Evolutionary conservation across 805 yeast species (phyloP).

Genomic region (Cyberlindnera sargentensis): DNA sequence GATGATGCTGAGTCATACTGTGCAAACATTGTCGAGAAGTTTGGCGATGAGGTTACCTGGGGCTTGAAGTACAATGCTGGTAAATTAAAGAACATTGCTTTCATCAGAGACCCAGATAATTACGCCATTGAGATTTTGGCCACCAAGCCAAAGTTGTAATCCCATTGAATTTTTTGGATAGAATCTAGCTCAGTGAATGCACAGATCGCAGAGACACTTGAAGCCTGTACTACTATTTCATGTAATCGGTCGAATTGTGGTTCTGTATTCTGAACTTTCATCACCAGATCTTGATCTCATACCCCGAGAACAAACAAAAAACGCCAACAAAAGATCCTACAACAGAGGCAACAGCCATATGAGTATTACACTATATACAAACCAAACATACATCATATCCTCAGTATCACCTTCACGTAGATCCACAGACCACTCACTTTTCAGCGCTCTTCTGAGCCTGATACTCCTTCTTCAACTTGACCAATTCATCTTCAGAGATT

Average conservation of each 20-base stretch:
- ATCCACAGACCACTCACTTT: no score
- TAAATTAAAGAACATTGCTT: constrained; percentile 54
- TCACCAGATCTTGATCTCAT: no score
- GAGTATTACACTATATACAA: neutral
- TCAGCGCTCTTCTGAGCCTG: constrained; percentile 31
- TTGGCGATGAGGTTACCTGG: constrained; percentile 53
- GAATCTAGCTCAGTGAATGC: neutral
- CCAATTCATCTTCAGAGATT: constrained; percentile 68
- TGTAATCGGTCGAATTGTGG: no score
- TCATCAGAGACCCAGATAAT: constrained; percentile 84
- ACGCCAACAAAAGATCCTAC: no score
- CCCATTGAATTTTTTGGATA: no score
- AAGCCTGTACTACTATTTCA: no score
- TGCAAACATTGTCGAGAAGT: constrained; percentile 36
- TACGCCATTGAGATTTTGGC: constrained; percentile 74
- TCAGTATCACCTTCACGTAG: no score
- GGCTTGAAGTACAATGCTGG: constrained; percentile 50
- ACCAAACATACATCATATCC: no score
- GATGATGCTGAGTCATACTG: constrained; percentile 55
- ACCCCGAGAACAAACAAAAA: no score
- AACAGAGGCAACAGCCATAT: no score
- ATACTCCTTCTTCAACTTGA: constrained; percentile 65
- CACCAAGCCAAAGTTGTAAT: constrained; percentile 18
- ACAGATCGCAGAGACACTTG: no score
- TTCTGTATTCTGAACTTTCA: no score